Evolutionary conservation across 441 rosid species (phyloP).

Genomic region (Populus hybrid): DNA sequence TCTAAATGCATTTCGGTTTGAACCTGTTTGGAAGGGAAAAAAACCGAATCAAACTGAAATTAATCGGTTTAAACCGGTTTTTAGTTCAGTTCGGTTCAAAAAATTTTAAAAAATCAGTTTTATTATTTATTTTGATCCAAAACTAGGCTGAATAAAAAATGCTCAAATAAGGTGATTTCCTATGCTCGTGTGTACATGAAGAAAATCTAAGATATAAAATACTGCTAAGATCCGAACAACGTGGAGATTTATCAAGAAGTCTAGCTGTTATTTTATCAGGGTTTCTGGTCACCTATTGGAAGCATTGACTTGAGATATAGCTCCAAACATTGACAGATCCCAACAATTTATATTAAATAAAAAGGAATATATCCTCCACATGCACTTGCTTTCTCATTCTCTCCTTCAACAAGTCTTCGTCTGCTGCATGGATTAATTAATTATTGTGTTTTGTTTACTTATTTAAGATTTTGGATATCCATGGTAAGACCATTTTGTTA

Average conservation of each 20-base stretch:
- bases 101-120: no score
- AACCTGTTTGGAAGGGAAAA: no score
- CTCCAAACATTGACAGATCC: constrained; percentile 4
- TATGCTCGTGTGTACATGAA: neutral
- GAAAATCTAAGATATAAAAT: no score
- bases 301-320: neutral
- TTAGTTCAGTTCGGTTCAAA: no score
- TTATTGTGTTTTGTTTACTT: no score
- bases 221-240: constrained; percentile 17
- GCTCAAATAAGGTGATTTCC: no score
- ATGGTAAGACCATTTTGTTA: neutral
- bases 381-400: neutral
- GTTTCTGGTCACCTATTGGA: neutral
- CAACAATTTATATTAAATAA: neutral
- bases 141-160: no score
- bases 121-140: no score
- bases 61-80: no score
- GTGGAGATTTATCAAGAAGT: constrained; percentile 11
- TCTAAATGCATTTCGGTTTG: no score
- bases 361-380: neutral
- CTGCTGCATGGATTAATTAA: neutral
- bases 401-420: neutral
- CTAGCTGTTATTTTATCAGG: neutral
- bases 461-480: neutral
- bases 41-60: no score